These are phyloP conservation scores for Leishmania tropica DNA, from an alignment of 208 protist species.

Conservation along the genomic window DNA sequence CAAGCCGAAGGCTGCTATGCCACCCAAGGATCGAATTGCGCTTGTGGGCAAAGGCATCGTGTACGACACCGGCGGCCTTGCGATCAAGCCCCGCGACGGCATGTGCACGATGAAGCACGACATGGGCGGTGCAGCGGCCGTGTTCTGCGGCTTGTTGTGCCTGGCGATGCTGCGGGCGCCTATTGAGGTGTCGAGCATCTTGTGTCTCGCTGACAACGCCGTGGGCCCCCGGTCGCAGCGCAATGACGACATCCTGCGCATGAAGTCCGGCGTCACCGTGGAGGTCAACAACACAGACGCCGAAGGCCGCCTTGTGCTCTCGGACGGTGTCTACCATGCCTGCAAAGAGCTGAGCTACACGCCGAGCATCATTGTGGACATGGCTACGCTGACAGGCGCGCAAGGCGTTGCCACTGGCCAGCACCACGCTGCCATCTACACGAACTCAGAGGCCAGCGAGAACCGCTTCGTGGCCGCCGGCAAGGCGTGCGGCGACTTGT, in stretches of 20 bases:
- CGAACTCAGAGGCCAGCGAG: slow-evolving; percentile 78
- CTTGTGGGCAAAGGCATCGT: slow-evolving; percentile 94
- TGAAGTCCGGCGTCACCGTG: slow-evolving; percentile 88
- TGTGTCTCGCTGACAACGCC: slow-evolving; percentile 93
- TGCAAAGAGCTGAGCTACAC: slow-evolving; percentile 72
- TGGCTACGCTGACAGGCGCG: slow-evolving; percentile 93
- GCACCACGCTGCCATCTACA: slow-evolving; percentile 82
- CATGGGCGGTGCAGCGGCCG: slow-evolving; percentile 89
- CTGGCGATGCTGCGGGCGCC: slow-evolving; percentile 51
- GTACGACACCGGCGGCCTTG: slow-evolving; percentile 92
- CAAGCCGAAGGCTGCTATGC: slow-evolving; percentile 52
- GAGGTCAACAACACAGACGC: slow-evolving; percentile 95
- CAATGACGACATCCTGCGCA: slow-evolving; percentile 88
- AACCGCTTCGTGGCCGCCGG: slow-evolving; percentile 49
- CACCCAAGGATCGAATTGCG: slow-evolving; percentile 62
- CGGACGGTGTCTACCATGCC: slow-evolving; percentile 91
- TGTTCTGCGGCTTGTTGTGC: slow-evolving; percentile 81
- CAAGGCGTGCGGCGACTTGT: slow-evolving; percentile 72
- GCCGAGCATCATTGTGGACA: slow-evolving; percentile 86
- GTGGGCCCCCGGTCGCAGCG: slow-evolving; percentile 75
- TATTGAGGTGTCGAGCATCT: slow-evolving; percentile 47
- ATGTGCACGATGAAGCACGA: slow-evolving; percentile 94
- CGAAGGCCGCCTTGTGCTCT: slow-evolving; percentile 92
- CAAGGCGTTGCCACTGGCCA: slow-evolving; percentile 85
- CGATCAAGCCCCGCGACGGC: slow-evolving; percentile 70